Conservation (phyloP, 345 rosid genomes). For the Boechera divaricarpa region DNA sequence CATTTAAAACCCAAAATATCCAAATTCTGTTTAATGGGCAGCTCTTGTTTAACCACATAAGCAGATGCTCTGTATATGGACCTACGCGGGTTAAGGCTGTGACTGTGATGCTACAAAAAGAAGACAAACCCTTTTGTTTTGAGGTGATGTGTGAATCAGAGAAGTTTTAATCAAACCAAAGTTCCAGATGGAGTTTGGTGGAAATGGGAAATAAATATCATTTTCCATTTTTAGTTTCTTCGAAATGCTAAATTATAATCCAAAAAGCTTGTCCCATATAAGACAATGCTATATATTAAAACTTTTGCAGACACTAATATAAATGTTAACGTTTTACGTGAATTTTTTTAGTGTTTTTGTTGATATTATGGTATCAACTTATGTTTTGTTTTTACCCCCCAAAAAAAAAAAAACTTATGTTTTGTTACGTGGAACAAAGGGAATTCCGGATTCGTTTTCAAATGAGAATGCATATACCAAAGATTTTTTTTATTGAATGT, state of each 20-base stretch:
- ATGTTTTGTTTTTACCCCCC: too few relatives aligned
- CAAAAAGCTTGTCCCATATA: neutral
- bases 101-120: constrained; percentile 38
- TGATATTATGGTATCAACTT: neutral
- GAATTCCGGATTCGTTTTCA: neutral
- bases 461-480: neutral
- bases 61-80: constrained; percentile 46
- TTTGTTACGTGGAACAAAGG: neutral
- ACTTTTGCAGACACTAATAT: neutral
- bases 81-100: constrained; percentile 33
- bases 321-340: neutral
- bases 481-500: neutral
- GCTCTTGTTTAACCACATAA: constrained; percentile 44
- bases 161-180: neutral
- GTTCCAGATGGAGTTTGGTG: constrained; percentile 3
- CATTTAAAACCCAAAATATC: constrained; percentile 26
- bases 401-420: neutral
- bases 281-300: neutral
- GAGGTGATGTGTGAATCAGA: constrained; percentile 16
- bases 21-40: constrained; percentile 23
- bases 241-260: neutral
- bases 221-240: constrained; percentile 18
- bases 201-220: constrained; percentile 4
- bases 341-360: neutral
- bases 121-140: constrained; percentile 29